Conservation (phyloP, 2,329 filamentous ascomycete genomes). For the Tothia fuscella region DNA sequence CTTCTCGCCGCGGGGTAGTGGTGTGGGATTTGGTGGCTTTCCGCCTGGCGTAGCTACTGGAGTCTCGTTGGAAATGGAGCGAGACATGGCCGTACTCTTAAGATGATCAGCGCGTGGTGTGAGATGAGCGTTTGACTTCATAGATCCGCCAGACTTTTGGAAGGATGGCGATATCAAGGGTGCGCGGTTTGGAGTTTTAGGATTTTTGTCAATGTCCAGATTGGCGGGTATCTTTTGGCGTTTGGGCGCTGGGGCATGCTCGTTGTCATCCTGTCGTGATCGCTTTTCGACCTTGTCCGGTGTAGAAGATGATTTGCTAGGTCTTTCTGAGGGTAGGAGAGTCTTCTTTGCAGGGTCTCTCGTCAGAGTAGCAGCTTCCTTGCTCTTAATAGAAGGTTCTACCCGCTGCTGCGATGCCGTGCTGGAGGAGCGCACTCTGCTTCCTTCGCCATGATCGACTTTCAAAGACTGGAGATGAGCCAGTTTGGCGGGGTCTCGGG, state of each 20-base stretch:
- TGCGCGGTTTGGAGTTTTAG: conserved; percentile 21
- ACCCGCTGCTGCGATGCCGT: background rate
- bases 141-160: conserved; percentile 12
- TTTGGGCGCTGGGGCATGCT: conserved; percentile 17
- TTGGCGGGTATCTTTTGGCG: conserved; percentile 18
- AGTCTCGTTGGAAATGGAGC: conserved; percentile 19
- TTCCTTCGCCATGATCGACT: conserved; percentile 9
- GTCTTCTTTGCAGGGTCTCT: no score
- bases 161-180: conserved; percentile 19
- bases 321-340: no score
- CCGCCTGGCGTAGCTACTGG: conserved; percentile 6
- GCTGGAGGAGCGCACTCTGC: conserved; percentile 3
- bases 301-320: background rate
- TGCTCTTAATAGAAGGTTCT: conserved; percentile 13
- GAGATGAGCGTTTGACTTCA: background rate
- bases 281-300: conserved; percentile 20
- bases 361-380: no score
- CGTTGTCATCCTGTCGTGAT: conserved; percentile 22
- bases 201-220: conserved; percentile 18
- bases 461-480: conserved; percentile 19
- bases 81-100: conserved; percentile 20
- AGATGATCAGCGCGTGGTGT: conserved; percentile 4
- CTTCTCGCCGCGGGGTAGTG: conserved; percentile 11
- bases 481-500: conserved; percentile 13
- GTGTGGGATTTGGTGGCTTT: conserved; percentile 1